Evolutionary conservation across 805 yeast species (phyloP), one percentile per base, ranked within the genome.

Genomic region (Lipomyces sp.): DNA sequence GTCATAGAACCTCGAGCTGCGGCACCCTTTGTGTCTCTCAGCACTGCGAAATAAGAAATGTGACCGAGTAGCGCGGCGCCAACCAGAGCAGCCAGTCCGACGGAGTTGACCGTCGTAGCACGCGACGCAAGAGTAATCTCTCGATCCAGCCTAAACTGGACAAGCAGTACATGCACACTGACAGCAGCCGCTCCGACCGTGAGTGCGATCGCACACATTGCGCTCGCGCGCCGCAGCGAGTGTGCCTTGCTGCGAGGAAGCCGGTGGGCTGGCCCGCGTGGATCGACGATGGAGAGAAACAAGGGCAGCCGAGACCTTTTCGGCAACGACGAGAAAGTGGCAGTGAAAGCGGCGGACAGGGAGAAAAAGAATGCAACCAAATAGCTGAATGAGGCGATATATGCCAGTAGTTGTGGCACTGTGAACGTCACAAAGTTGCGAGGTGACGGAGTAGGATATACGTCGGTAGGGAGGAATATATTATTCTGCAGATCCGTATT

Each of bases 401-500:
- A 44, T 5, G 51, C 28, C 11, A 48, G 28, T 21, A 48, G 10
- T n/a, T 53, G 49, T 5, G 53, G 50, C 26, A 45, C 7, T 7
- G 45, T 26, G 31, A 39, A 11, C 2, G 49, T 31, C 10, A 22
- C 19, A 37, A 21, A 21, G n/a, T 10, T 31, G 24, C 23, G 31
- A 2, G 49, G 54, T 4, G 39, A 28, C 6, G 45, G 16, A 13
- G 28, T 32, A 1, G 47, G 40, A 41, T 53, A 53, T 16, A 53
- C 24, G 4, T 22, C 28, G 16, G 43, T 14, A 7, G 55, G 58
- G 2, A 53, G 39, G n/a, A 39, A 45, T 13, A 53, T 53, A 28
- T 53, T 50, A 10, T 35, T 46, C 26, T 38, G 52, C 7, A 53
- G n/a, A 22, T 53, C 58, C 29, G 39, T 19, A 34, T 31, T 39